phyloP scores from a whole-genome alignment of 139 green algal genomes.

The Pseudopediastrum boryanum region DNA sequence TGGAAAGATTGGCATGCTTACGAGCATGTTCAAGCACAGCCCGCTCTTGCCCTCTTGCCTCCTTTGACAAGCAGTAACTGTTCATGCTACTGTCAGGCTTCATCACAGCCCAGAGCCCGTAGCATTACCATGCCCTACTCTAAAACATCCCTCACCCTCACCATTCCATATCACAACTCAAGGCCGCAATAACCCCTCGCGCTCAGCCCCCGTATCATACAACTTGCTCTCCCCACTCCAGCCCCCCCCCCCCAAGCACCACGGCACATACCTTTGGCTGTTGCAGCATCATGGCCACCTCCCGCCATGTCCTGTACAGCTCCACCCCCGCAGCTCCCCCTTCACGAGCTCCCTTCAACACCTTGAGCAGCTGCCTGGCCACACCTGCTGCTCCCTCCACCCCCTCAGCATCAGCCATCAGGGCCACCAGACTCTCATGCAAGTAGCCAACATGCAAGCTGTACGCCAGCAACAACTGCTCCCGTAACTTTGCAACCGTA shows the following conservation, averaged over 20 bases:
- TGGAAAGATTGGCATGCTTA: no score
- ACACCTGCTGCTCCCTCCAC: slow-evolving; percentile 15
- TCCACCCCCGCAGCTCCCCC: background rate
- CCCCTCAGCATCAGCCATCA: background rate
- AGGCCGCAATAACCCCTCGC: no score
- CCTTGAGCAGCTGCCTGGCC: slow-evolving; percentile 37
- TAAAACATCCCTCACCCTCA: no score
- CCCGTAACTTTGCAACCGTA: background rate
- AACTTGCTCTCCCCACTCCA: background rate
- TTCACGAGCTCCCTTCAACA: slow-evolving; percentile 14
- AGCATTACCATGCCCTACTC: no score
- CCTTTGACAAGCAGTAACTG: no score
- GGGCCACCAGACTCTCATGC: background rate
- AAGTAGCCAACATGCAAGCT: slow-evolving; percentile 17
- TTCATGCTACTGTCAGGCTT: no score
- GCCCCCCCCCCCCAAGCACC: background rate
- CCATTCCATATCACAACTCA: no score
- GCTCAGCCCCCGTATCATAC: no score
- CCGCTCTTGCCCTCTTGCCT: no score
- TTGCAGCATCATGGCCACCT: slow-evolving; percentile 17
- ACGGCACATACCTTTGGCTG: slow-evolving; percentile 33
- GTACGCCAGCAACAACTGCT: background rate
- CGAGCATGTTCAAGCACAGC: no score
- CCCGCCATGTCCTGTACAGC: slow-evolving; percentile 21
- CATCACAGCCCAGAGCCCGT: no score